Conservation (phyloP, 2,329 filamentous ascomycete genomes). For the Pseudogymnoascus sp. region DNA sequence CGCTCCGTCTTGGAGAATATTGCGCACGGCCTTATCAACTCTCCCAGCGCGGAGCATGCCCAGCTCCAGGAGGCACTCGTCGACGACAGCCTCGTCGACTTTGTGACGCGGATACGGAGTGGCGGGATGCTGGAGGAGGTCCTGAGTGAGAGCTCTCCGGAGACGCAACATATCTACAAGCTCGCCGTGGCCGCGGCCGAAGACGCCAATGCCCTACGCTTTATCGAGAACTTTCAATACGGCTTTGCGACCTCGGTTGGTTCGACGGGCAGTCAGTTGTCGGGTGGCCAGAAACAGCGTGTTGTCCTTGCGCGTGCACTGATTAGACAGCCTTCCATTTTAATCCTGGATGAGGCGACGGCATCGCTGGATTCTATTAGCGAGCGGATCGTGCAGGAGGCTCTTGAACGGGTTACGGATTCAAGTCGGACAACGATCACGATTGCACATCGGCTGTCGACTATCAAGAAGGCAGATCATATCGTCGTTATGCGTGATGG, state of each 20-base stretch:
- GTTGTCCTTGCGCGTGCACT: conserved; percentile 51
- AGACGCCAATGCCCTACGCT: conserved; percentile 50
- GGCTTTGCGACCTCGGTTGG: conserved; percentile 45
- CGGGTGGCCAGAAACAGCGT: conserved; percentile 50
- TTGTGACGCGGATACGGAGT: conserved; percentile 31
- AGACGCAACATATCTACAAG: conserved; percentile 2
- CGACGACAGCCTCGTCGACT: conserved; percentile 33
- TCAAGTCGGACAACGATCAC: conserved; percentile 32
- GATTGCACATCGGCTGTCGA: conserved; percentile 35
- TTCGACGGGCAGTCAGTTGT: conserved; percentile 44
- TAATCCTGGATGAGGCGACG: conserved; percentile 56
- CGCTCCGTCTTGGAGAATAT: conserved; percentile 44
- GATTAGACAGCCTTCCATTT: conserved; percentile 47
- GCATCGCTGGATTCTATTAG: conserved; percentile 50
- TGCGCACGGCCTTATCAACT: conserved; percentile 38
- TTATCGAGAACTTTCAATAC: conserved; percentile 45
- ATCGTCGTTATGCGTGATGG: conserved; percentile 35
- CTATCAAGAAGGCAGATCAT: conserved; percentile 32
- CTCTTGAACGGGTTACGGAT: conserved; percentile 25
- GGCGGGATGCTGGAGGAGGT: conserved; percentile 4
- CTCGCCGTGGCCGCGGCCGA: conserved; percentile 32
- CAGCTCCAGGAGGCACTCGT: conserved; percentile 34
- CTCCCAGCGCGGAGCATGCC: conserved; percentile 32
- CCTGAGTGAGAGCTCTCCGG: conserved; percentile 1
- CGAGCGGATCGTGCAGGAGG: conserved; percentile 45